Evolutionary conservation across 768 basidiomycete genomes (phyloP).

Genomic region (Lentinula raphanica): DNA sequence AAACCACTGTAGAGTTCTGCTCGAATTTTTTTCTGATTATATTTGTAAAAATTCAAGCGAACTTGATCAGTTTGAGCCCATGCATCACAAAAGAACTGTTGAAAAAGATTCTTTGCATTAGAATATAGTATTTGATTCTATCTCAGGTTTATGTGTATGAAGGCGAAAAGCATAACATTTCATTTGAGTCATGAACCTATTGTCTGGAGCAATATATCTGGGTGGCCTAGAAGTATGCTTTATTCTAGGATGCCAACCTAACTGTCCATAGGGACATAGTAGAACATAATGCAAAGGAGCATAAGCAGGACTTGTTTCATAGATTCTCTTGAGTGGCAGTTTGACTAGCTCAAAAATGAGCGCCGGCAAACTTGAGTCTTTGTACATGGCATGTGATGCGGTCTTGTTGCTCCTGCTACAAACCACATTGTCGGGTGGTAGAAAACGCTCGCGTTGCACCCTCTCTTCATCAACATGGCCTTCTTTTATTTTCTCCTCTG

Average conservation of each 20-base stretch:
- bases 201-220: too few relatives aligned
- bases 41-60: slow-evolving; percentile 24
- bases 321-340: slow-evolving; percentile 22
- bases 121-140: slow-evolving; percentile 24
- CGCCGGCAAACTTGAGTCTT: too few relatives aligned
- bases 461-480: too few relatives aligned
- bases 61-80: slow-evolving; percentile 34
- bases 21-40: slow-evolving; percentile 27
- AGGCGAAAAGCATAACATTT: slow-evolving; percentile 28
- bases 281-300: slow-evolving; percentile 23
- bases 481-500: too few relatives aligned
- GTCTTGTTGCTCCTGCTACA: too few relatives aligned
- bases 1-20: slow-evolving; percentile 30
- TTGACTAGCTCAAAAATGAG: too few relatives aligned
- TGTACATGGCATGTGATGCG: too few relatives aligned
- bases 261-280: slow-evolving; percentile 25
- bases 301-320: slow-evolving; percentile 30
- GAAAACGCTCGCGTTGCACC: too few relatives aligned
- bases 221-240: too few relatives aligned
- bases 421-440: too few relatives aligned
- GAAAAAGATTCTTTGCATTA: slow-evolving; percentile 34
- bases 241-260: slow-evolving; percentile 29
- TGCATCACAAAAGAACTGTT: slow-evolving; percentile 37
- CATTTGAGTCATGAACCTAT: slow-evolving; percentile 17
- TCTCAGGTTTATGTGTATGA: slow-evolving; percentile 15